phyloP scores from a whole-genome alignment of 2,329 filamentous ascomycete species.

The Tolypocladium sp. region DNA sequence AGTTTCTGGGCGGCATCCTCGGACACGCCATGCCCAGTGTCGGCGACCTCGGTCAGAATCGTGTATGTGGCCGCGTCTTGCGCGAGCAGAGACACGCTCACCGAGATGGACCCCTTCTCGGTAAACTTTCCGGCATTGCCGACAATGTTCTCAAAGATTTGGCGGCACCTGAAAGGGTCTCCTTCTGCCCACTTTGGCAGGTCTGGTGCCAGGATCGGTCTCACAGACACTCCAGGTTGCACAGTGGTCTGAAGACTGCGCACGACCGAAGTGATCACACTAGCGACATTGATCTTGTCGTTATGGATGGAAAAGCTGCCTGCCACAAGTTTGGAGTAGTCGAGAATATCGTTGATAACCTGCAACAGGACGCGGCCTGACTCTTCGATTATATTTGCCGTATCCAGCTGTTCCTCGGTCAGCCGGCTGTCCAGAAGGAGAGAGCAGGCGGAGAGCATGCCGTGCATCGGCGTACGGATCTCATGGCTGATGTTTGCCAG shows the following conservation, averaged over 20 bases:
- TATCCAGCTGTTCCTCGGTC: conserved; percentile 45
- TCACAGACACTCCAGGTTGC: conserved; percentile 35
- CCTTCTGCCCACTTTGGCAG: conserved; percentile 42
- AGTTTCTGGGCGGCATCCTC: conserved; percentile 33
- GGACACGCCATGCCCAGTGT: conserved; percentile 45
- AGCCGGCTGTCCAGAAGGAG: conserved; percentile 46
- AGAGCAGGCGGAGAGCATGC: conserved; percentile 49
- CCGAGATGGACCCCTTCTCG: conserved; percentile 40
- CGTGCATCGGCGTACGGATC: conserved; percentile 56
- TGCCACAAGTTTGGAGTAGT: conserved; percentile 54
- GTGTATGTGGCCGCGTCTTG: conserved; percentile 33
- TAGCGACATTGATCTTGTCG: conserved; percentile 39
- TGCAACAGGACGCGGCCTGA: conserved; percentile 49
- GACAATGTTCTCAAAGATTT: conserved; percentile 53
- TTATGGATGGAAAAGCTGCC: conserved; percentile 48
- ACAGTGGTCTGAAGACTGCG: conserved; percentile 38
- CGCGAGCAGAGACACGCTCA: conserved; percentile 28
- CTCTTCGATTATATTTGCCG: conserved; percentile 47
- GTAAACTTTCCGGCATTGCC: conserved; percentile 56
- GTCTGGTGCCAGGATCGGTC: conserved; percentile 30
- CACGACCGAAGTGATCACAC: conserved; percentile 37
- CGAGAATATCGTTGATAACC: conserved; percentile 58
- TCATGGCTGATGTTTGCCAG: conserved; percentile 57
- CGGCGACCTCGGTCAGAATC: conserved; percentile 42
- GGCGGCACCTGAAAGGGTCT: conserved; percentile 50